Evolutionary conservation across 768 basidiomycete genomes (phyloP).

Genomic region (Kwoniella sp.): DNA sequence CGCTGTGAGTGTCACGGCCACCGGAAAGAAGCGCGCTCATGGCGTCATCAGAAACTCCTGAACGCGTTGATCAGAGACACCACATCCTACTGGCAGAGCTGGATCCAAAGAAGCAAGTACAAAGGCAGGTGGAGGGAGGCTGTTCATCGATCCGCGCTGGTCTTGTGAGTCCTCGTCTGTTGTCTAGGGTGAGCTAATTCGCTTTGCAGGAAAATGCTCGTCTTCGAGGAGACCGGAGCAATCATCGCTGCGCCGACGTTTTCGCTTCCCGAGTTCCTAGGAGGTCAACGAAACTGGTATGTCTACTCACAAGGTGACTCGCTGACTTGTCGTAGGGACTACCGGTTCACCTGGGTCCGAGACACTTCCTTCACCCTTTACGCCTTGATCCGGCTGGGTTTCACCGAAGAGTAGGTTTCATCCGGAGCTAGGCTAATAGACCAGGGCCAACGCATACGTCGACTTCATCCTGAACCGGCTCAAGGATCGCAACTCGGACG

Average conservation of each 20-base stretch:
- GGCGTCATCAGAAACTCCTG: slow-evolving; percentile 22
- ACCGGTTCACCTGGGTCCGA: slow-evolving; percentile 61
- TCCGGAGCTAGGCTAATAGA: background rate
- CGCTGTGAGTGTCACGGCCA: slow-evolving; percentile 51
- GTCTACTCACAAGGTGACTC: slow-evolving; percentile 16
- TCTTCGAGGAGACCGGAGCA: slow-evolving; percentile 87
- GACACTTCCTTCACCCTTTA: slow-evolving; percentile 95
- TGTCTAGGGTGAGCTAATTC: background rate
- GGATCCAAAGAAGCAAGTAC: slow-evolving; percentile 87
- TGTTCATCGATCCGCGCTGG: slow-evolving; percentile 86
- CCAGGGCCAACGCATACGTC: slow-evolving; percentile 63
- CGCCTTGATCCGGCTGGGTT: slow-evolving; percentile 86
- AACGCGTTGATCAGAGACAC: slow-evolving; percentile 57
- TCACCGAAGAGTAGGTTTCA: slow-evolving; percentile 74
- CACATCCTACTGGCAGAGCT: slow-evolving; percentile 75
- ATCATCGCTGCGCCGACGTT: slow-evolving; percentile 95
- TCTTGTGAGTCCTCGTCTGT: slow-evolving; percentile 53
- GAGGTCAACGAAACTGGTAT: slow-evolving; percentile 82
- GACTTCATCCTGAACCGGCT: slow-evolving; percentile 84
- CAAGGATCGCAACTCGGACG: slow-evolving; percentile 76
- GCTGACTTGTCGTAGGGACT: slow-evolving; percentile 30
- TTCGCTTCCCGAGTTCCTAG: slow-evolving; percentile 85
- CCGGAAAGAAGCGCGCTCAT: background rate
- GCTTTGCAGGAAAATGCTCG: slow-evolving; percentile 65
- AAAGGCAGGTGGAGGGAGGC: slow-evolving; percentile 92